Percentiles rank a stretch among this genome's conserved stretches.
Evolutionary conservation across 768 basidiomycete species (phyloP).

Genomic region (Clavaria fumosa): DNA sequence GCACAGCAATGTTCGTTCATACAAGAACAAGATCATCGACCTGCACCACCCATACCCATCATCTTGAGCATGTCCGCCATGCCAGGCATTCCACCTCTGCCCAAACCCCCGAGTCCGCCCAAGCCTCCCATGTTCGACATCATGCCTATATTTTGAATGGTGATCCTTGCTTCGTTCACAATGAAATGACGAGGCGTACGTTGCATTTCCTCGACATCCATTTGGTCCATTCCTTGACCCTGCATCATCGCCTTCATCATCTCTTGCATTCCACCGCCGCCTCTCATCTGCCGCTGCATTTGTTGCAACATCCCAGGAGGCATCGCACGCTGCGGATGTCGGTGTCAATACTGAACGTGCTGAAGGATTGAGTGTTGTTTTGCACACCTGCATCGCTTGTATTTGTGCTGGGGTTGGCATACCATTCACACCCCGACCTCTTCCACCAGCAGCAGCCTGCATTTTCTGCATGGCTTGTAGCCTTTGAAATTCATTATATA

Average conservation of each 20-base stretch:
- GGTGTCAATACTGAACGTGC: too few species aligned
- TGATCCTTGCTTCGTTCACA: constrained; percentile 5
- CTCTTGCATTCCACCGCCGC: constrained; percentile 86
- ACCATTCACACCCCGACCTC: constrained; percentile 73
- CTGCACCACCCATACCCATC: constrained; percentile 64
- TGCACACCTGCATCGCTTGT: constrained; percentile 79
- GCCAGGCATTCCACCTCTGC: constrained; percentile 41
- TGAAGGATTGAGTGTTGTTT: too few species aligned
- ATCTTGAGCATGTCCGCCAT: constrained; percentile 76
- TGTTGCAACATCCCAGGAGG: constrained; percentile 93
- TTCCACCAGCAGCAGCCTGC: constrained; percentile 74
- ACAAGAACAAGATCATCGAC: constrained; percentile 14
- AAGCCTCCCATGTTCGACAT: constrained; percentile 80
- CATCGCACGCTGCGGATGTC: constrained; percentile 59
- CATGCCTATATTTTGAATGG: constrained; percentile 40
- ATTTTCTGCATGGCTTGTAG: constrained; percentile 85
- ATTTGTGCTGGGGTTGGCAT: constrained; percentile 91
- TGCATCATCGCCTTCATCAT: constrained; percentile 99
- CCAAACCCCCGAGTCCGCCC: constrained; percentile 43
- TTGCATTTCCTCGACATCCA: constrained; percentile 93
- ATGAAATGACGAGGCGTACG: too few species aligned
- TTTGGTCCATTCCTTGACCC: constrained; percentile 76
- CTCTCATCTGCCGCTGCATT: constrained; percentile 68
- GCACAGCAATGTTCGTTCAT: not conserved
- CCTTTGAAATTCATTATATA: constrained; percentile 24